Base-by-base conservation (phyloP, 2,329 filamentous ascomycete genomes). In the Fusarium cicatricum region DNA sequence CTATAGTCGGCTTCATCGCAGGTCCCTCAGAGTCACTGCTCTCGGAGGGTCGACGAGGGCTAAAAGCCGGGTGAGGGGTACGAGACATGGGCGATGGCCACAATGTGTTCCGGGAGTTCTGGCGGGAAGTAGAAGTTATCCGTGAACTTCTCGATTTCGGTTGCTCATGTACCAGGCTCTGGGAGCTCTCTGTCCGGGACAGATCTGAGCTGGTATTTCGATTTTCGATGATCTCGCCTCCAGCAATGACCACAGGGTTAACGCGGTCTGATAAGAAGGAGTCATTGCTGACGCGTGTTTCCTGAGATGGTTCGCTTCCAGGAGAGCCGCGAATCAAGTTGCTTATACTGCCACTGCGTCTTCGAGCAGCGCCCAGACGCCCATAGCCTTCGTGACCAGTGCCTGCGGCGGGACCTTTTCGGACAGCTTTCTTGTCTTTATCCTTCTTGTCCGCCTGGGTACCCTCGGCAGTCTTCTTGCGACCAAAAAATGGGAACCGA, bases 311-410 rank as follows among this genome's bases (percentile, higher is more conserved):
- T 45, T 77, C 74, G 16, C 74, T 74, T 5, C 76, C 78, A 11
- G 73, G 70, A 16, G 78, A 77, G 21, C 77, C 80, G n/a, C 78
- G 78, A 3, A 73, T 71, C 19, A 77, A 64, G 56, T 79, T 83
- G 8, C 80, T 76, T 16, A 80, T 77, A 66, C 85, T 88, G 55
- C 82, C 85, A 67, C 87, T 91, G 48, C 89, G 84, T 26, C 88
- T 83, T 53, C 87, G 84, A 26, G 78, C 67, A 5, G 81, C 77
- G 3, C 87, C 86, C 51, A 91, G 79, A 51, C 83, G 84, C 1
- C 89, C 89, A 67, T 94, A 93, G 1, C 90, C 90, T 76, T 98
- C 94, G 68, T 98, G 92, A 0, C 94, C 94, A 32, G 94, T 98
- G n/a, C 94, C 94, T 34, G 94, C 94, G 14, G 84, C 86, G 17